Evolutionary conservation across 805 yeast genomes (phyloP).

Genomic region (Yamadazyma akitaensis): DNA sequence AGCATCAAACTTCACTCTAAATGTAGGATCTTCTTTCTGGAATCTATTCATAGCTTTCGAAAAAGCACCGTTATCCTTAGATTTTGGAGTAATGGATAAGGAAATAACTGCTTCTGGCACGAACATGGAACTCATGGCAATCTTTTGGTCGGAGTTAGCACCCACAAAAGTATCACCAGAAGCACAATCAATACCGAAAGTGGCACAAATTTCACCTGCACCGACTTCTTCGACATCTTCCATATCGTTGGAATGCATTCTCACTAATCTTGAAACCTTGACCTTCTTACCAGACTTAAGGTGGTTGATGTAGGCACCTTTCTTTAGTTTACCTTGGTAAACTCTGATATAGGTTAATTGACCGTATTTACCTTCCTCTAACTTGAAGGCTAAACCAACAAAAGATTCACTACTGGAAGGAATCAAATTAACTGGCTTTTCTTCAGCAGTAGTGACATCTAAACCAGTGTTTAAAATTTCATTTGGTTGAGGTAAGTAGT

Average conservation of each 20-base stretch:
- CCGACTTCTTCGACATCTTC: conserved; percentile 95
- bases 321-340: conserved; percentile 91
- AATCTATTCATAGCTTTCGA: conserved; percentile 96
- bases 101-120: conserved; percentile 99
- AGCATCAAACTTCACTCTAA: conserved; percentile 83
- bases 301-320: conserved; percentile 85
- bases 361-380: conserved; percentile 97
- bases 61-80: conserved; percentile 81
- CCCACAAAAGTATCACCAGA: conserved; percentile 98
- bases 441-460: conserved; percentile 63
- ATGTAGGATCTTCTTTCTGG: conserved; percentile 99
- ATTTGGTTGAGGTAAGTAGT: conserved; percentile 92
- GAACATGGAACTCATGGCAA: conserved; percentile 96
- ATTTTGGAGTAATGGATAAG: conserved; percentile 80
- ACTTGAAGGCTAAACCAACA: conserved; percentile 96
- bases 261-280: conserved; percentile 87
- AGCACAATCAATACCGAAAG: conserved; percentile 97
- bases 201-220: conserved; percentile 99
- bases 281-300: conserved; percentile 90
- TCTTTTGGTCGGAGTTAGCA: conserved; percentile 56
- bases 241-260: conserved; percentile 99
- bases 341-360: conserved; percentile 96
- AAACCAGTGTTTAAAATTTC: conserved; percentile 89
- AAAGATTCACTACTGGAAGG: conserved; percentile 78
- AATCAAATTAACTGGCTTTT: conserved; percentile 60